Evolutionary conservation across 192 early-diverging fungal species (phyloP).

Genomic region (Diversispora epigaea): DNA sequence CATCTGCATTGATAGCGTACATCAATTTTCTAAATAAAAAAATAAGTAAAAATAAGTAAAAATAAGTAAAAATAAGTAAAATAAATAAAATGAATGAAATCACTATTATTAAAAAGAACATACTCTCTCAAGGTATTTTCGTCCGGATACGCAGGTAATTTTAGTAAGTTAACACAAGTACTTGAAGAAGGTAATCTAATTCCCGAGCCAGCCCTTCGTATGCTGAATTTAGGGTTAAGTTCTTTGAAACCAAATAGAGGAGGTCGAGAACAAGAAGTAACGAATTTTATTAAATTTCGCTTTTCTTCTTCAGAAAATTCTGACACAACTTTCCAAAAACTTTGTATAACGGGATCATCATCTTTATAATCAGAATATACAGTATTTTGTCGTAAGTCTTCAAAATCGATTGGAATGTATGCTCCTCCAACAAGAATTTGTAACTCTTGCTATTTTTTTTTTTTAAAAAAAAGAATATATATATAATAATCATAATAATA

Average conservation of each 20-base stretch:
- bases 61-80: constrained; percentile 2
- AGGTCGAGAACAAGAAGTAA: constrained; percentile 87
- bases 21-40: constrained; percentile 67
- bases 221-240: constrained; percentile 69
- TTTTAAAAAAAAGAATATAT: too few relatives aligned
- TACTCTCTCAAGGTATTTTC: constrained; percentile 57
- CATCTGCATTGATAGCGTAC: constrained; percentile 82
- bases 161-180: constrained; percentile 88
- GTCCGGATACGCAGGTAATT: constrained; percentile 77
- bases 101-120: constrained; percentile 6
- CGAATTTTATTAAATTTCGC: constrained; percentile 73
- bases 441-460: constrained; percentile 68
- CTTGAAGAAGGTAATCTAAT: constrained; percentile 77
- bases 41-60: constrained; percentile 25
- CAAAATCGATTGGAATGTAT: constrained; percentile 70
- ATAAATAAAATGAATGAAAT: not conserved
- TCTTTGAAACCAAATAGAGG: constrained; percentile 88
- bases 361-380: constrained; percentile 71
- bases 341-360: constrained; percentile 70
- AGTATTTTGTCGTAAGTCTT: constrained; percentile 73
- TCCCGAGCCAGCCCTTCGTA: constrained; percentile 66
- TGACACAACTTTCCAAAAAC: constrained; percentile 60
- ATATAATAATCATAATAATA: too few relatives aligned
- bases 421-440: constrained; percentile 86
- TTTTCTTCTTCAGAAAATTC: constrained; percentile 51